Base-by-base conservation (phyloP, 345 rosid genomes). In the Heritiera fomes region DNA sequence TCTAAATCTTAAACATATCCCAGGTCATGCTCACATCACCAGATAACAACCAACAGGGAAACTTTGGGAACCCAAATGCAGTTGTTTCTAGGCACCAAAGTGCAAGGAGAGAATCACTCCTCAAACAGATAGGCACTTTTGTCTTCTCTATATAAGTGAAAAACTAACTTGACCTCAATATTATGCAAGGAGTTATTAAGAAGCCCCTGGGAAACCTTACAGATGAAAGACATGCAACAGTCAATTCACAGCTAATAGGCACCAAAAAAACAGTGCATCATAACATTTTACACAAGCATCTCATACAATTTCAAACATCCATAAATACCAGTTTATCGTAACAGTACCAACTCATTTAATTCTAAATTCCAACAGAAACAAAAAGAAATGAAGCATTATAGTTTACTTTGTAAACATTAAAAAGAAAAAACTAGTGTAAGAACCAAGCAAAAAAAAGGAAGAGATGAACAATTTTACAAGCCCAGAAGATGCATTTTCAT, bases 141-240 rank as follows among this genome's bases (percentile, higher is more conserved):
- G 40, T 5, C 45, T 41, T 55, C 23, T 12, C 32, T 43, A 72
- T 28, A 34, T 72, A 34, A 18, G 76, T 38, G 13, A 55, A 53
- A 72, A 53, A 53, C 49, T 34, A 53, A 47, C 38, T 72, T 53
- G 18, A 72, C 32, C 76, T 9, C 23, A 69, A 11, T 63, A 63
- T 63, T 32, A 60, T 71, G 30, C 23, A 30, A 49, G 45, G 7
- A 43, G 60, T 32, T 32, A 49, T 50, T 23, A 46, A 71, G 47
- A 17, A 72, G 30, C 61, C 9, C 47, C 34, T 8, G 1, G 2
- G 15, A 17, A 58, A 52, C n/a, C 46, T 7, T 4, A 52, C 4
- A 53, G 62, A 72, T 53, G 32, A 72, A 40, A 72, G 30, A n/a
- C 75, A 72, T 43, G 45, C 47, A 34, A 72, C 46, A 52, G 45